These are phyloP conservation scores for Telfairia occidentalis DNA, from an alignment of 331 rosid species.

Conservation along the genomic window DNA sequence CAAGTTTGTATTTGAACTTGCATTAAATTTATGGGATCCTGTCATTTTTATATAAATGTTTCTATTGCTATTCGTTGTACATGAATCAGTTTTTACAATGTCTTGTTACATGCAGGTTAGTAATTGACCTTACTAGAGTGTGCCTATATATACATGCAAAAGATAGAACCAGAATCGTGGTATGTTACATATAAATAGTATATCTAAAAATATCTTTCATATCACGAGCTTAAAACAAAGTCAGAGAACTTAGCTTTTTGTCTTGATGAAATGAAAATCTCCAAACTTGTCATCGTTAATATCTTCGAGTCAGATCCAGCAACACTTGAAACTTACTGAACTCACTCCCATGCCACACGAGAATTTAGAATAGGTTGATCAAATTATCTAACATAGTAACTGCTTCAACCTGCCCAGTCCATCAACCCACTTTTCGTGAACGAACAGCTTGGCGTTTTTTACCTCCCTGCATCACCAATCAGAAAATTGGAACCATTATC, in stretches of 20 bases:
- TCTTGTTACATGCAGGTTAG: too few species aligned
- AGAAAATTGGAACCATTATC: neutral
- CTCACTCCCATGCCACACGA: neutral
- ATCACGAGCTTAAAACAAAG: neutral
- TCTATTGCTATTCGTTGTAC: too few species aligned
- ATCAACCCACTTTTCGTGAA: neutral
- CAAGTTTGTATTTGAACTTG: too few species aligned
- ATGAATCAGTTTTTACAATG: too few species aligned
- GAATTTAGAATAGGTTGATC: neutral
- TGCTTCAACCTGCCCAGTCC: neutral
- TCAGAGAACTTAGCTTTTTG: neutral
- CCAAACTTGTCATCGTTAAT: neutral
- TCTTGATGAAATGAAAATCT: neutral
- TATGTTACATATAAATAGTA: neutral
- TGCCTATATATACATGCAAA: neutral
- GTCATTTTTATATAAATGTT: too few species aligned
- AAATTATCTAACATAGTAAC: neutral
- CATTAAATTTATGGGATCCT: too few species aligned
- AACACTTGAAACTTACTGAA: neutral
- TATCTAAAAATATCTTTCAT: neutral
- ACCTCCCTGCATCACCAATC: neutral
- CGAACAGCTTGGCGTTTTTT: neutral
- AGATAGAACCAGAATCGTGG: neutral
- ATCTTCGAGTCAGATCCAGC: neutral
- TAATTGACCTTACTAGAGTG: too few species aligned